These are phyloP conservation scores for Leishmania mexicana DNA, from an alignment of 208 protist genomes.

Conservation along the genomic window DNA sequence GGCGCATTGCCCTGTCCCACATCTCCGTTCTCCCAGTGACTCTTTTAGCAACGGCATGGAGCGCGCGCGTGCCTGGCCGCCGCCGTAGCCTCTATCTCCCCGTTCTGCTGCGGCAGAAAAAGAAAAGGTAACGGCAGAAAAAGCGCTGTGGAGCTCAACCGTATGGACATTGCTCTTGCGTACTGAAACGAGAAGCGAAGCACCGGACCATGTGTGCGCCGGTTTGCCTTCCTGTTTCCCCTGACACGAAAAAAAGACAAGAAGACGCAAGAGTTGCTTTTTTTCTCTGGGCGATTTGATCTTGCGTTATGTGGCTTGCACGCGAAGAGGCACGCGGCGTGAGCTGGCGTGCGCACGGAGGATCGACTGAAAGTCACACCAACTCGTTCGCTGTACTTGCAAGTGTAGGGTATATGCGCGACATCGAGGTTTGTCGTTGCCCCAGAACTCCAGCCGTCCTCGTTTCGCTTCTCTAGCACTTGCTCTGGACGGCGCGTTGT, in stretches of 20 bases:
- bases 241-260: too few species aligned
- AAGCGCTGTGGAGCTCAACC: not conserved
- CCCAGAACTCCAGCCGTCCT: not conserved
- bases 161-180: not conserved
- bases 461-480: too few species aligned
- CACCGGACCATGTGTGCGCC: not conserved
- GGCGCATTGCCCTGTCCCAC: slow-evolving; percentile 34
- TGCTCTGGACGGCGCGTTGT: not conserved
- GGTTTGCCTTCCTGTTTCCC: not conserved
- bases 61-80: not conserved
- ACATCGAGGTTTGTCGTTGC: not conserved
- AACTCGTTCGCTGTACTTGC: not conserved
- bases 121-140: not conserved
- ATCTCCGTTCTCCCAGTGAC: slow-evolving; percentile 37
- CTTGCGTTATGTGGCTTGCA: not conserved
- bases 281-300: not conserved
- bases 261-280: not conserved
- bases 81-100: not conserved
- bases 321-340: too few species aligned
- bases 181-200: not conserved
- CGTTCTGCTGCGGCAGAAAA: not conserved
- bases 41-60: slow-evolving; percentile 44
- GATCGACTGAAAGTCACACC: too few species aligned
- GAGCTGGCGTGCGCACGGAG: not conserved
- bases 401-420: not conserved